Percentiles rank a stretch among this genome's conserved stretches.
These are phyloP conservation scores for Zizania palustris DNA, from an alignment of 202 grass and related monocot species.

Conservation along the genomic window DNA sequence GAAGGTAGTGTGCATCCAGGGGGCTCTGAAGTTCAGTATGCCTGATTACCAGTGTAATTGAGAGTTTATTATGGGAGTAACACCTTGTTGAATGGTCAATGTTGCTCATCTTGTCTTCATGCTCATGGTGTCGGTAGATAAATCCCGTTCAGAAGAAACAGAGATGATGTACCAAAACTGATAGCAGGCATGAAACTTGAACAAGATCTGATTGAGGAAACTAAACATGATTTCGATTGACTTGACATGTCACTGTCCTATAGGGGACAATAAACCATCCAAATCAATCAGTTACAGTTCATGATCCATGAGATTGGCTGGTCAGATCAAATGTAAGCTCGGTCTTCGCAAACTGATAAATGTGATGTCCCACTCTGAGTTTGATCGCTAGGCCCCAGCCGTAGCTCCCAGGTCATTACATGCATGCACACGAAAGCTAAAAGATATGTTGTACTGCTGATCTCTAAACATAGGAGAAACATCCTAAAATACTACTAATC, in stretches of 20 bases:
- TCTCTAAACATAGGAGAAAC: background rate
- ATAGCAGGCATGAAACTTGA: background rate
- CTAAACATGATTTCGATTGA: conserved; percentile 2
- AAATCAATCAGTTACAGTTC: conserved; percentile 1
- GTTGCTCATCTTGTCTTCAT: background rate
- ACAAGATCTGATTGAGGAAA: conserved; percentile 6
- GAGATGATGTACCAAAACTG: background rate
- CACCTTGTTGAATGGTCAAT: background rate
- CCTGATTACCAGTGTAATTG: conserved; percentile 16
- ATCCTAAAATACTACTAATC: background rate
- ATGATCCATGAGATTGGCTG: background rate
- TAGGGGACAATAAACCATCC: background rate
- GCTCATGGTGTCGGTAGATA: background rate
- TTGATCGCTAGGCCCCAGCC: background rate
- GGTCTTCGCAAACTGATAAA: background rate
- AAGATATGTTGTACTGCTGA: background rate
- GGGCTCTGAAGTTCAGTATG: conserved; percentile 61
- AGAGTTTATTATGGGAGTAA: background rate
- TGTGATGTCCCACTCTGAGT: too few relatives aligned
- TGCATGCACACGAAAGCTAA: background rate
- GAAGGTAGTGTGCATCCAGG: conserved; percentile 57
- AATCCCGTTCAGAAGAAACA: background rate
- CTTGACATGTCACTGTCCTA: background rate
- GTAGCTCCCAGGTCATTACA: conserved; percentile 5
- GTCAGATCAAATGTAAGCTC: background rate